These are phyloP conservation scores for Trypanosoma brucei DNA, from an alignment of 208 protist species.

Conservation along the genomic window DNA sequence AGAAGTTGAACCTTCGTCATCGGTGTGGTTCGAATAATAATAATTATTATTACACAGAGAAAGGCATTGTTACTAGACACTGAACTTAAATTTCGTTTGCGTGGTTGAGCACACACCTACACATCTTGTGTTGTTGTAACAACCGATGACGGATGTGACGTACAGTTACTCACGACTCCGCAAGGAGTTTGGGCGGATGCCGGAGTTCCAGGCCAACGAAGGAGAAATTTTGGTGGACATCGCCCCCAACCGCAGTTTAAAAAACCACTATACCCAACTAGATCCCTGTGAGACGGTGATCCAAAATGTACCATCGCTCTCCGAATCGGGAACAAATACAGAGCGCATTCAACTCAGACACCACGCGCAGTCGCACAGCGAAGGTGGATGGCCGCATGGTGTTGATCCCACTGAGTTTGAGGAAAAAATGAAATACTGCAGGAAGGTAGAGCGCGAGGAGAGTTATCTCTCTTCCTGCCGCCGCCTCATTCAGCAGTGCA, in stretches of 20 bases:
- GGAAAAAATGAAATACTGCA: constrained; percentile 95
- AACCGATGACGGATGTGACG: constrained; percentile 85
- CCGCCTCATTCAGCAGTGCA: constrained; percentile 78
- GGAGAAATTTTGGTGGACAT: constrained; percentile 88
- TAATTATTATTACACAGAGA: no score
- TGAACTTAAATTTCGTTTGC: no score
- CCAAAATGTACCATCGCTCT: constrained; percentile 90
- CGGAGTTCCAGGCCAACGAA: constrained; percentile 92
- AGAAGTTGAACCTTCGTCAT: no score
- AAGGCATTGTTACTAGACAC: no score
- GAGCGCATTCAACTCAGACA: constrained; percentile 87
- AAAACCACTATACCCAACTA: constrained; percentile 72
- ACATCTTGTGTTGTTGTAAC: no score
- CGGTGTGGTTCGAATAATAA: no score
- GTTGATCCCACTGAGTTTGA: constrained; percentile 95
- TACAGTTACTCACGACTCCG: constrained; percentile 91
- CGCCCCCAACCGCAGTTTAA: constrained; percentile 65
- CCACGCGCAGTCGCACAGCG: constrained; percentile 91
- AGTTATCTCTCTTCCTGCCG: constrained; percentile 89
- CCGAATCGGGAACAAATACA: constrained; percentile 93
- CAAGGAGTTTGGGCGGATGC: constrained; percentile 90
- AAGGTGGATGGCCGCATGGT: constrained; percentile 97
- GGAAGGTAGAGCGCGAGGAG: constrained; percentile 95
- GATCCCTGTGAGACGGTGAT: constrained; percentile 86
- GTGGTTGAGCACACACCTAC: no score